Conservation (phyloP, 2,329 filamentous ascomycete genomes). For the Lecanicillium sp. region DNA sequence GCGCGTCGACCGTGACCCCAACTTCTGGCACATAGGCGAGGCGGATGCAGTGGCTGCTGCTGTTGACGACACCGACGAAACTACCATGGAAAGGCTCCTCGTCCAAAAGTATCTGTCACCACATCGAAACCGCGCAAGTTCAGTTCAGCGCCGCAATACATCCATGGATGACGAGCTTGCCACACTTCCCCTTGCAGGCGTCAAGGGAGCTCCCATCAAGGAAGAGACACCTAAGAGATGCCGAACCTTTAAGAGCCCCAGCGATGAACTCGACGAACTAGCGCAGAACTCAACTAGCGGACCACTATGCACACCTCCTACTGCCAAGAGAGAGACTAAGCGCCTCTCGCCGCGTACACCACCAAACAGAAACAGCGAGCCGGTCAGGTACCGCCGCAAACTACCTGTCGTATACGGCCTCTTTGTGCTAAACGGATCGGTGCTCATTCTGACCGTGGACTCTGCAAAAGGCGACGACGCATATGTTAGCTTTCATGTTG, state of each 20-base stretch:
- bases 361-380: background rate
- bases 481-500: constrained; percentile 35
- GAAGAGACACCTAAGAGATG: constrained; percentile 10
- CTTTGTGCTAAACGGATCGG: constrained; percentile 30
- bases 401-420: constrained; percentile 35
- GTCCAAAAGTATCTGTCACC: constrained; percentile 7
- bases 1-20: constrained; percentile 15
- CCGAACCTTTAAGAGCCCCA: constrained; percentile 5
- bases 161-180: constrained; percentile 11
- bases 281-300: background rate
- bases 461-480: constrained; percentile 24
- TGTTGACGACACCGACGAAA: constrained; percentile 6
- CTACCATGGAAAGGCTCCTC: constrained; percentile 1
- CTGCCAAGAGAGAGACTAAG: background rate
- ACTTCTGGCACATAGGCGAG: constrained; percentile 21
- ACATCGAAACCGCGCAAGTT: background rate
- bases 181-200: background rate
- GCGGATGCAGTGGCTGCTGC: background rate
- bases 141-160: background rate
- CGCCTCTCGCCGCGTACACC: constrained; percentile 8
- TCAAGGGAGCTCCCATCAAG: constrained; percentile 5
- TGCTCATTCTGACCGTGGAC: constrained; percentile 31
- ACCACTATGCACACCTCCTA: background rate
- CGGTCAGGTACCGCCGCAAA: constrained; percentile 16
- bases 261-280: constrained; percentile 10